These are phyloP conservation scores for Sporopachydermia lactativora DNA, from an alignment of 805 yeast species.

Conservation along the genomic window DNA sequence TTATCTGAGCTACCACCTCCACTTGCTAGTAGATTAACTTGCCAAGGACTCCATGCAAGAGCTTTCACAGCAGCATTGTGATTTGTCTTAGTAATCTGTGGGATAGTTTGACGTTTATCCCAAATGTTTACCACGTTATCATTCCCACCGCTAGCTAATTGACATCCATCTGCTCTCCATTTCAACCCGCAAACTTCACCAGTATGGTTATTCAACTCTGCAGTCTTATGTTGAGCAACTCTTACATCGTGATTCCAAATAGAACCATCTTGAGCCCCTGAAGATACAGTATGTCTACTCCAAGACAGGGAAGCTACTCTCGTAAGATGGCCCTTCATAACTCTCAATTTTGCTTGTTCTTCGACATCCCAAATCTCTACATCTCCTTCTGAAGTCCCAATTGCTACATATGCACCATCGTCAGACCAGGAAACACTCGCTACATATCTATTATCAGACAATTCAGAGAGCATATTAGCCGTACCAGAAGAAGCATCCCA, in stretches of 20 bases:
- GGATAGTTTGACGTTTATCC: slow-evolving; percentile 62
- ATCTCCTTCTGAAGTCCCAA: slow-evolving; percentile 73
- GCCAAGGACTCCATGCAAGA: slow-evolving; percentile 87
- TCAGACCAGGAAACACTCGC: slow-evolving; percentile 82
- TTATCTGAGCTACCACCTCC: slow-evolving; percentile 94
- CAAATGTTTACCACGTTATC: slow-evolving; percentile 88
- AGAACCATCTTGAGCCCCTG: slow-evolving; percentile 82
- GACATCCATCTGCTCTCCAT: slow-evolving; percentile 74
- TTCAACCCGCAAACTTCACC: slow-evolving; percentile 91
- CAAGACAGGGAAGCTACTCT: slow-evolving; percentile 78
- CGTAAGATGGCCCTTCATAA: slow-evolving; percentile 61
- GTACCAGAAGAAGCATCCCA: slow-evolving; percentile 85
- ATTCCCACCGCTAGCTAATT: slow-evolving; percentile 86
- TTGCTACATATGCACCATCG: slow-evolving; percentile 74
- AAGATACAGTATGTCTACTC: slow-evolving; percentile 66
- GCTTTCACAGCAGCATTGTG: slow-evolving; percentile 96
- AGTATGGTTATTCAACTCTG: slow-evolving; percentile 47
- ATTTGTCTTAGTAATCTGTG: slow-evolving; percentile 59
- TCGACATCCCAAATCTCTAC: slow-evolving; percentile 93
- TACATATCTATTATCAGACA: slow-evolving; percentile 25
- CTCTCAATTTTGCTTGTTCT: slow-evolving; percentile 54
- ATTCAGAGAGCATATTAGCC: slow-evolving; percentile 55
- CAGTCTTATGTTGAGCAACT: slow-evolving; percentile 57
- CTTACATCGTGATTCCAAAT: slow-evolving; percentile 86
- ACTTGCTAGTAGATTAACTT: slow-evolving; percentile 70